Conservation (phyloP, 805 yeast genomes). For the Priceomyces medius region DNA sequence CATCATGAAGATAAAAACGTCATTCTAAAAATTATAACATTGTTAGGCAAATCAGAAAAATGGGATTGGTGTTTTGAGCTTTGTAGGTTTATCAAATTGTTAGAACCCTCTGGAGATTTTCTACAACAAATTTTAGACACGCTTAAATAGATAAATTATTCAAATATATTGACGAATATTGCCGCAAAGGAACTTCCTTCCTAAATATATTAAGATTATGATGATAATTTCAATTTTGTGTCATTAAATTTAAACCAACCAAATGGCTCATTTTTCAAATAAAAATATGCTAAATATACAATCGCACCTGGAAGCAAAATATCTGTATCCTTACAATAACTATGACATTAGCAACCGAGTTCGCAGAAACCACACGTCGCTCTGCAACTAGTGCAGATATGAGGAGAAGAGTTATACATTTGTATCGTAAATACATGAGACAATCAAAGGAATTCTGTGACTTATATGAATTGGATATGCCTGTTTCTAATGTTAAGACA, state of each 20-base stretch:
- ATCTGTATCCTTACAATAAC: slow-evolving; percentile 8
- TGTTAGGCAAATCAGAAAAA: slow-evolving; percentile 38
- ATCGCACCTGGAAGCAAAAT: slow-evolving; percentile 23
- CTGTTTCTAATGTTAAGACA: slow-evolving; percentile 75
- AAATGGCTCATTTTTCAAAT: slow-evolving; percentile 15
- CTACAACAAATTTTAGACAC: slow-evolving; percentile 15
- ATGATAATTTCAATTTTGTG: slow-evolving; percentile 2
- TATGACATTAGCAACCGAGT: slow-evolving; percentile 74
- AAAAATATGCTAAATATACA: slow-evolving; percentile 1
- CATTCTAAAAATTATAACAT: slow-evolving; percentile 42
- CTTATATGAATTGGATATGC: slow-evolving; percentile 71
- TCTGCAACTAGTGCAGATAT: slow-evolving; percentile 61
- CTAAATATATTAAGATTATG: neutral
- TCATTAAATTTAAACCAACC: slow-evolving; percentile 20
- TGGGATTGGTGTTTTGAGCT: slow-evolving; percentile 58
- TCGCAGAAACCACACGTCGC: slow-evolving; percentile 77
- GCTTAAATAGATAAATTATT: slow-evolving; percentile 5
- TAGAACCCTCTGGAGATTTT: slow-evolving; percentile 42
- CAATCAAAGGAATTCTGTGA: slow-evolving; percentile 59
- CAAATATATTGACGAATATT: neutral
- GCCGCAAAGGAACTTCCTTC: no score
- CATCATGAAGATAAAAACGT: slow-evolving; percentile 37
- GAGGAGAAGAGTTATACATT: slow-evolving; percentile 59
- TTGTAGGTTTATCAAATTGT: slow-evolving; percentile 51
- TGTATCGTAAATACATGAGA: slow-evolving; percentile 72